A percentile compares a stretch with the other conserved stretches of the same genome.
Evolutionary conservation across 805 yeast genomes (phyloP).

Genomic region (Kluyveromyces aestuarii): DNA sequence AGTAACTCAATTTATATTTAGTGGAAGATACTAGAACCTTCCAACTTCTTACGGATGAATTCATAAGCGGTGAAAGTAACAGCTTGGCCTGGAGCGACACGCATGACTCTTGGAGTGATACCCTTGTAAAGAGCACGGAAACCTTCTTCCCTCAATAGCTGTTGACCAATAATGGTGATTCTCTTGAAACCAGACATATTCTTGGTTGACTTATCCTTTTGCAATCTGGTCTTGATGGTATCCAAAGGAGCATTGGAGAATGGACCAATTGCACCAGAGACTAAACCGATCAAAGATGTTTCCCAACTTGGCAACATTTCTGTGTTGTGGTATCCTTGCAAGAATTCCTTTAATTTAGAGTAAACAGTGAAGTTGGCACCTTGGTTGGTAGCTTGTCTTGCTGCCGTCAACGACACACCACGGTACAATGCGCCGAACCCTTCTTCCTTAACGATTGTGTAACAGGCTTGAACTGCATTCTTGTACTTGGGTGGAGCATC

Average conservation of each 20-base stretch:
- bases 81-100: constrained; percentile 99
- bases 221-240: constrained; percentile 94
- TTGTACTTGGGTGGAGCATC: constrained; percentile 59
- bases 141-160: constrained; percentile 84
- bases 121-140: constrained; percentile 85
- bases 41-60: constrained; percentile 63
- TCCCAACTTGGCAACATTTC: constrained; percentile 82
- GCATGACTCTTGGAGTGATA: constrained; percentile 96
- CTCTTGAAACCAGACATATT: constrained; percentile 65
- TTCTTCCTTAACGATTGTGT: constrained; percentile 79
- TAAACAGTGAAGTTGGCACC: constrained; percentile 97
- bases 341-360: constrained; percentile 66
- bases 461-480: constrained; percentile 87
- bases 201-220: constrained; percentile 69
- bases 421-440: constrained; percentile 83
- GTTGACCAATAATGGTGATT: constrained; percentile 71
- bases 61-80: constrained; percentile 97
- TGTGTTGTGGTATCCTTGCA: constrained; percentile 50
- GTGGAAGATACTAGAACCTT: constrained; percentile 23
- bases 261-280: constrained; percentile 96
- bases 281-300: constrained; percentile 82
- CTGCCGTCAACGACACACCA: constrained; percentile 93
- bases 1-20: neutral
- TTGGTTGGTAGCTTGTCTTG: constrained; percentile 96
- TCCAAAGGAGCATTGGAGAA: constrained; percentile 96